A percentile compares a stretch with the other conserved stretches of the same genome.
phyloP scores from a whole-genome alignment of 2,329 filamentous ascomycete species.

The Aspergillus aculeatinus region DNA sequence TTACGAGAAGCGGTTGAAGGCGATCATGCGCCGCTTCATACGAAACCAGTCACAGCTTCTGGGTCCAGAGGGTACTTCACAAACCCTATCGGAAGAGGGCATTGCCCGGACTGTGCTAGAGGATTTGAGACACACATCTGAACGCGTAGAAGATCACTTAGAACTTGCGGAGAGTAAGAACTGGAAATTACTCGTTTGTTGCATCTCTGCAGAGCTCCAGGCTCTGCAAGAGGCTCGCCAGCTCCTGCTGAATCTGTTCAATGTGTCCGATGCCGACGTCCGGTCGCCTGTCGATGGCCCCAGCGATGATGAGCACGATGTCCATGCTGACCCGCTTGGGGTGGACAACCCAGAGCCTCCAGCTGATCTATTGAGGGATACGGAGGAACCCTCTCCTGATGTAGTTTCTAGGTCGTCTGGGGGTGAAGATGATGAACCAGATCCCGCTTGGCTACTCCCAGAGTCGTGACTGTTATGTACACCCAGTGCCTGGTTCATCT shows the following conservation, averaged over 20 bases:
- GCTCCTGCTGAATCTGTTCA: constrained; percentile 38
- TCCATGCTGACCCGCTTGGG: constrained; percentile 21
- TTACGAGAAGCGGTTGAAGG: constrained; percentile 47
- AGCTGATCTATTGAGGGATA: constrained; percentile 36
- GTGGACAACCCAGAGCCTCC: constrained; percentile 38
- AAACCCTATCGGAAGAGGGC: constrained; percentile 23
- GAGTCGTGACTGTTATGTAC: constrained; percentile 12
- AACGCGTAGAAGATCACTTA: constrained; percentile 50
- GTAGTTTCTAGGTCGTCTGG: constrained; percentile 33
- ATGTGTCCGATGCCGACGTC: constrained; percentile 23
- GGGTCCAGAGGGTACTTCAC: constrained; percentile 10
- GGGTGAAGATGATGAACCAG: constrained; percentile 45
- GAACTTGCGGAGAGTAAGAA: constrained; percentile 52
- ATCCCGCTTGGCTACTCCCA: constrained; percentile 45
- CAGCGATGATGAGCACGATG: constrained; percentile 8
- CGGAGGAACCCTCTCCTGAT: constrained; percentile 21
- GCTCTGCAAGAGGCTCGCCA: constrained; percentile 47
- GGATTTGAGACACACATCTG: constrained; percentile 49
- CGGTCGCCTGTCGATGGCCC: constrained; percentile 10
- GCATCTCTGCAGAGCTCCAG: constrained; percentile 62
- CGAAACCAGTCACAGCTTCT: constrained; percentile 24
- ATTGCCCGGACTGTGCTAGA: constrained; percentile 36
- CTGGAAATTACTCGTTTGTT: constrained; percentile 63
- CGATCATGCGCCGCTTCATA: constrained; percentile 34
- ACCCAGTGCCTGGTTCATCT: no score